Conservation (phyloP, 1,284 basidiomycete species). For the Leccinum olivaceoglutinosum region DNA sequence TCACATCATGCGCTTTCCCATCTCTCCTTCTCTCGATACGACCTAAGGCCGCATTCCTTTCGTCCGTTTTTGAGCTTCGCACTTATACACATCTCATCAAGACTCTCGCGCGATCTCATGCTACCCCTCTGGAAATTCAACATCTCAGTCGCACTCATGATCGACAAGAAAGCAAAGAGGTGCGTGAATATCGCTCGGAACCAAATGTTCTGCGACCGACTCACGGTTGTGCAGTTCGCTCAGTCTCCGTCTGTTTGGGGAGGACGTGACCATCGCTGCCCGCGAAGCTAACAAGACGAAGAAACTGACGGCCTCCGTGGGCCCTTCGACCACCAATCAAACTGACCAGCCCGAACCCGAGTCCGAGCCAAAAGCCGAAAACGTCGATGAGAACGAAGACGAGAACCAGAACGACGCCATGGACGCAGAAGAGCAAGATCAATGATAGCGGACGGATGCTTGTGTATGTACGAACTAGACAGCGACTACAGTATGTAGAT, state of each 20-base stretch:
- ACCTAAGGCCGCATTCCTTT: constrained; percentile 37
- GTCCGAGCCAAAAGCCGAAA: not conserved
- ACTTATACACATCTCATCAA: constrained; percentile 25
- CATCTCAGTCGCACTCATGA: constrained; percentile 76
- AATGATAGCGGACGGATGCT: constrained; percentile 7
- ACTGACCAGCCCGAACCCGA: not conserved
- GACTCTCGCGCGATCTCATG: constrained; percentile 69
- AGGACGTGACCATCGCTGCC: constrained; percentile 62
- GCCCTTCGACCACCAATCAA: not conserved
- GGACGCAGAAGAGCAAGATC: constrained; percentile 10
- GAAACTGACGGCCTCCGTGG: constrained; percentile 11
- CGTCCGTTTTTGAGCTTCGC: not conserved
- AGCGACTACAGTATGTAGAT: constrained; percentile 3
- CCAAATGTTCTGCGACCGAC: not conserved
- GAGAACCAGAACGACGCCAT: constrained; percentile 10
- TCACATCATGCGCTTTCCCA: constrained; percentile 65
- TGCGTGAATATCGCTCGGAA: constrained; percentile 27
- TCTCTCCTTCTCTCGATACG: constrained; percentile 47
- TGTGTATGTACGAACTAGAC: constrained; percentile 16
- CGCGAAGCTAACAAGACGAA: constrained; percentile 31
- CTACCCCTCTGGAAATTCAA: constrained; percentile 80
- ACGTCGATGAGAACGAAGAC: not conserved
- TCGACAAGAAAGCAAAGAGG: constrained; percentile 94
- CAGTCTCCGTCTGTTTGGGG: constrained; percentile 73
- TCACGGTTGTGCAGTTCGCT: constrained; percentile 47